Evolutionary conservation across 768 basidiomycete species (phyloP), one percentile per base, ranked within the genome.

Genomic region (Leucocoprinus sp.): DNA sequence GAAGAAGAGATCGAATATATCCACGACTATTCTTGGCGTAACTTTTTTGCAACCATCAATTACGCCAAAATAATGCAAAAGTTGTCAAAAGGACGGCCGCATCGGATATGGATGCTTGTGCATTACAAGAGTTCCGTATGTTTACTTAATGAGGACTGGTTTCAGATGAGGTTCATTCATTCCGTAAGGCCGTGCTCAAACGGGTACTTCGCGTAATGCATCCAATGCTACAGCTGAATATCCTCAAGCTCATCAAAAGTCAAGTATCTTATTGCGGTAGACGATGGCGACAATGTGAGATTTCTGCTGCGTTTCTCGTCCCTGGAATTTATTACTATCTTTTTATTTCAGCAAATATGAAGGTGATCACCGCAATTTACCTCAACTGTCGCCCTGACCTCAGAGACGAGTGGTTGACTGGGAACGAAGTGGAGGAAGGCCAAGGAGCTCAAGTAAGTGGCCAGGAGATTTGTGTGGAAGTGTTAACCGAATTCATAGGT

Each of bases 31-130:
- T 95, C 92, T 3, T 97, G 95, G 92, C 68, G 96, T 39, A 98
- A 98, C 64, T 97, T 99, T 64, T 98, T 97, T 65, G 80, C 90
- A 22, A 83, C 86, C 17, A 95, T 98, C 65, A 99, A 97, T 61
- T 96, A 97, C 60, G 86, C 93, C 7, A 93, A 92, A 62, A 87
- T 99, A 52, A 85, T 99, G 81, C 95, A 99, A 61, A 97, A 98
- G 64, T 62, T 99, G 51, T 93, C 93, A 1, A 99, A 99, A 64
- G 84, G 86, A 53, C 81, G 93, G 28, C 89, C 89, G 2, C 92
- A 97, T 62, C 76, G 96, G 18, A 96, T 98, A 48, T 84, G 87
- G 71, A 87, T 98, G 78, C 72, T 99, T 41, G 90, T 93, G 6
- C 93, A 96, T 57, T 97, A 98, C 70, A 99, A 98, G 71, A 93